Evolutionary conservation across 1,139 yeast genomes (phyloP), one percentile per base, ranked within the genome.

Genomic region (Spathaspora jeffriesii): DNA sequence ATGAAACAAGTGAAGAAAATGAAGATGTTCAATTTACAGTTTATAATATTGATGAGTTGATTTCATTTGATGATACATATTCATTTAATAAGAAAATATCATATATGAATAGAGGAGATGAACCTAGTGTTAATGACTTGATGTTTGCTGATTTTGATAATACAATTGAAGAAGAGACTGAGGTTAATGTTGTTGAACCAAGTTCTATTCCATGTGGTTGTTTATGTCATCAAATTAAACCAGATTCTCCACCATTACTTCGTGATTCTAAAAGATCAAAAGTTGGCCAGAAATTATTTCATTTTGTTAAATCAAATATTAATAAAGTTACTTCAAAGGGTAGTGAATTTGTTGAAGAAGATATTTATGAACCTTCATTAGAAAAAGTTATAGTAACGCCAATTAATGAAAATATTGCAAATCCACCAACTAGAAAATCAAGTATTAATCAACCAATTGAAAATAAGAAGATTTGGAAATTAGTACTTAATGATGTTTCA

Each of bases 401-500:
- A 34, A 18, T 34, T 10, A 17, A 9, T 18, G 14, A 34, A 10
- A 17, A 14, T 17, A 37, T 39, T 28, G 21, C 43, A 40, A 23
- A 27, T 23, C 10, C 22, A 37, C 23, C 3, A 15, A 25, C 28
- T 25, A 13, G 28, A 25, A 25, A 10, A 25, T 10, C 28, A 25
- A 25, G 11, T n/a, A n/a, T n/a, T n/a, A n/a, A n/a, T n/a, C n/a
- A 25, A 8, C 28, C 28, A 25, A 25, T 25, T 25, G 28, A 43
- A 27, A 39, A 17, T 13, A 34, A 43, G 17, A 37, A 53, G 27
- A 59, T 60, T 2, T 76, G 81, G 79, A 70, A 66, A 47, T 62
- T 68, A 2, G 72, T 77, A 0, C 60, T 73, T 51, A 78, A 76
- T 56, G 81, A 74, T 37, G 67, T 73, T 2, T 77, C 84, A 1